Conservation (phyloP, 495 filamentous ascomycete species). For the Penicillium pancosmium region DNA sequence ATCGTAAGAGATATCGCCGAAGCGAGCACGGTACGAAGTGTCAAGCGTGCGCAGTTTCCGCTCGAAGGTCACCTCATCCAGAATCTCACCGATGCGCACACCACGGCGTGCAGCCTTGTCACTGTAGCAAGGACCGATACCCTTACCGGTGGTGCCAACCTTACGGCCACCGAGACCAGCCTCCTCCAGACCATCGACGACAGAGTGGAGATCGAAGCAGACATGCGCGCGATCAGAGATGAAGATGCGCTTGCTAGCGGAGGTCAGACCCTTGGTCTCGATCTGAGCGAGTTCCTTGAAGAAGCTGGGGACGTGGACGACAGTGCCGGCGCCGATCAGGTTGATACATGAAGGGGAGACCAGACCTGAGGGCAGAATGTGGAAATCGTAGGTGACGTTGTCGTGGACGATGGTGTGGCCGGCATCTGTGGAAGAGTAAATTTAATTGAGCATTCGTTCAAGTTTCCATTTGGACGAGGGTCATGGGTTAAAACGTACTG, state of each 20-base stretch:
- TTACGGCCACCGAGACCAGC: constrained; percentile 67
- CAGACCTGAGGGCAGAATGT: constrained; percentile 73
- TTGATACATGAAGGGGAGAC: constrained; percentile 77
- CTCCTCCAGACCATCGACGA: constrained; percentile 84
- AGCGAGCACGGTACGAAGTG: constrained; percentile 68
- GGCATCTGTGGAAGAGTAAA: constrained; percentile 36
- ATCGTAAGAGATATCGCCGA: constrained; percentile 75
- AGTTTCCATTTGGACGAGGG: constrained; percentile 17
- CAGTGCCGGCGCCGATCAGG: constrained; percentile 82
- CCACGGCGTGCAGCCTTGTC: constrained; percentile 78
- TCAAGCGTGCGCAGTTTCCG: constrained; percentile 68
- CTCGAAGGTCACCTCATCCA: constrained; percentile 74
- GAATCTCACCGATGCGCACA: constrained; percentile 74
- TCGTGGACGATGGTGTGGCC: constrained; percentile 65
- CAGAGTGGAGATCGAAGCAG: constrained; percentile 79
- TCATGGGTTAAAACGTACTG: constrained; percentile 41
- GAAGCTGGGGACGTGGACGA: constrained; percentile 84
- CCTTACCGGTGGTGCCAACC: constrained; percentile 61
- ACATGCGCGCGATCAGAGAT: constrained; percentile 83
- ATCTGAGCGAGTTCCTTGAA: constrained; percentile 80
- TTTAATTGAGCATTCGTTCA: constrained; percentile 4
- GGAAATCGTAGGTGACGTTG: constrained; percentile 67
- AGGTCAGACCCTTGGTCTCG: constrained; percentile 69
- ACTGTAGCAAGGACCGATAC: constrained; percentile 81
- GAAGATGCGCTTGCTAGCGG: constrained; percentile 68